Conservation (phyloP, 768 basidiomycete genomes). For the Baorangia bicolor region DNA sequence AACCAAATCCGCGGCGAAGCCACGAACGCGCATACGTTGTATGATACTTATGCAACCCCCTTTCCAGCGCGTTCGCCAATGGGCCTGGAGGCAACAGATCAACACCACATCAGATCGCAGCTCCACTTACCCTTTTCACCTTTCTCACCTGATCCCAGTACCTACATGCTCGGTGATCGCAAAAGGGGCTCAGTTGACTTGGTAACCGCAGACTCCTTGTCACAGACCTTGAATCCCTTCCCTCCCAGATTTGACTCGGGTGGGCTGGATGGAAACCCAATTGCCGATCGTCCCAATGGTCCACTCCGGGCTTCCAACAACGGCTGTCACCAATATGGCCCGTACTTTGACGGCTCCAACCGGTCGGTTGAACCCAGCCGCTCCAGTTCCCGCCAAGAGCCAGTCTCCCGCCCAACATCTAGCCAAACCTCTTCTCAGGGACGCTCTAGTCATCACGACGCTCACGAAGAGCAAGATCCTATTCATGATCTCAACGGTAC, state of each 20-base stretch:
- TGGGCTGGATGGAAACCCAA: conserved; percentile 38
- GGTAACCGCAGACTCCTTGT: conserved; percentile 41
- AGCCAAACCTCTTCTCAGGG: conserved; percentile 38
- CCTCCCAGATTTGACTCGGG: conserved; percentile 47
- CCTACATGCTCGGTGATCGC: conserved; percentile 36
- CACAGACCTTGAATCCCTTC: conserved; percentile 51
- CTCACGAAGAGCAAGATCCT: conserved; percentile 44
- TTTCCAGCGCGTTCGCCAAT: conserved; percentile 13
- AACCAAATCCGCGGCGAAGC: conserved; percentile 22
- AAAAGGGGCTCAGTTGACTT: conserved; percentile 37
- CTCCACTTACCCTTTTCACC: conserved; percentile 54
- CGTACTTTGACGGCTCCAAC: conserved; percentile 45
- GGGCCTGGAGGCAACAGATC: conserved; percentile 15
- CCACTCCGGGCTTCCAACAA: conserved; percentile 46
- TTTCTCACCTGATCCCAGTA: conserved; percentile 75
- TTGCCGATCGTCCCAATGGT: conserved; percentile 39
- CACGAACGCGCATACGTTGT: conserved; percentile 11
- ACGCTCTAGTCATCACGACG: conserved; percentile 21
- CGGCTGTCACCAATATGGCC: conserved; percentile 43
- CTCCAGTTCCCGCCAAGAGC: conserved; percentile 43
- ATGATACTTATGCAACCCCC: conserved; percentile 24
- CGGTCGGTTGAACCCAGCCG: conserved; percentile 41
- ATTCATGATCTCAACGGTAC: conserved; percentile 76
- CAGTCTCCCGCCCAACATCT: conserved; percentile 55
- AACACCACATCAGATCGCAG: conserved; percentile 19